Conservation (phyloP, 1,284 basidiomycete genomes). For the Earliella scabrosa region DNA sequence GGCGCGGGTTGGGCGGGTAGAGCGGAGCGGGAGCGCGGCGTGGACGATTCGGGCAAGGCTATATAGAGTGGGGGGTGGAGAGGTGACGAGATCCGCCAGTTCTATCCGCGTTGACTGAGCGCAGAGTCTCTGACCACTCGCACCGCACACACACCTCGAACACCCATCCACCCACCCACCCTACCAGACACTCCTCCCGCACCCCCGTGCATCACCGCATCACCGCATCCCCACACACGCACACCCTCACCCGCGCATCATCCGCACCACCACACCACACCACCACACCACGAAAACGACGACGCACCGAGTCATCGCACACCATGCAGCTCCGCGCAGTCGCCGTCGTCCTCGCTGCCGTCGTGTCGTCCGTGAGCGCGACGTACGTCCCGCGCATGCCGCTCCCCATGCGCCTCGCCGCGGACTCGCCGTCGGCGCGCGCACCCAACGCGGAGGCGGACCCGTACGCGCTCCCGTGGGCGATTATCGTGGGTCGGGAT, state of each 20-base stretch:
- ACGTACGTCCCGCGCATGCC: slow-evolving; percentile 5
- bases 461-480: slow-evolving; percentile 13
- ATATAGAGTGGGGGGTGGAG: neutral
- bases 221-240: no score
- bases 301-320: no score
- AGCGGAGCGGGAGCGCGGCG: neutral
- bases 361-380: neutral
- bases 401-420: slow-evolving; percentile 8
- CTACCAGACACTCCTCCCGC: neutral
- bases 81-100: neutral
- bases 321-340: slow-evolving; percentile 1
- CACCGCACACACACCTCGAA: no score
- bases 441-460: slow-evolving; percentile 6
- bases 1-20: neutral
- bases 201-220: no score
- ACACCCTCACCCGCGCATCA: neutral
- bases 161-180: neutral
- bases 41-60: neutral
- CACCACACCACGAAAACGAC: neutral
- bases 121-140: no score
- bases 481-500: neutral
- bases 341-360: neutral
- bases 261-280: neutral
- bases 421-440: slow-evolving; percentile 7
- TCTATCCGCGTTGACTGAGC: no score